phyloP scores from a whole-genome alignment of 768 basidiomycete species.

The Tulasnella sp. region DNA sequence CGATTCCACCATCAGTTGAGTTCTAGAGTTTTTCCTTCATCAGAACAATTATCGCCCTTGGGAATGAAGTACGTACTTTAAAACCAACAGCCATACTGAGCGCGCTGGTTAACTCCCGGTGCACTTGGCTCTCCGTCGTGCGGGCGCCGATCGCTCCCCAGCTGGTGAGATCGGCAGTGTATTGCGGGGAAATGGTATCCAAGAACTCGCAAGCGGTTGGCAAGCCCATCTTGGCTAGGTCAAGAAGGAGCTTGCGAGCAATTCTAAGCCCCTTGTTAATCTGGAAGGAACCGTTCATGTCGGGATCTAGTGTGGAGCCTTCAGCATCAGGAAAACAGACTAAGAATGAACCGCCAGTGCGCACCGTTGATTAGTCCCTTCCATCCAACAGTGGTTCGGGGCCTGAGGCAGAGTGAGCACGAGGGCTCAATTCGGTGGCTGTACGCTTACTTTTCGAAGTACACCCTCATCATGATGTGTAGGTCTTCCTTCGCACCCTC shows the following conservation, averaged over 20 bases:
- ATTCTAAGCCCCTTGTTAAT: conserved; percentile 93
- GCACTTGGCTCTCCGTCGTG: conserved; percentile 85
- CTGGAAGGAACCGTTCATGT: conserved; percentile 80
- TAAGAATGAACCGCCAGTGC: background rate
- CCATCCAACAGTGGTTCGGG: conserved; percentile 91
- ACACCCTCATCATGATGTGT: conserved; percentile 93
- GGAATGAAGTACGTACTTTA: conserved; percentile 34
- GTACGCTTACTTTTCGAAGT: conserved; percentile 69
- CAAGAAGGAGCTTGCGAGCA: conserved; percentile 76
- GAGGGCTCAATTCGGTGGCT: background rate
- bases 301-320: conserved; percentile 43
- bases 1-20: conserved; percentile 85
- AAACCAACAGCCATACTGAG: conserved; percentile 96
- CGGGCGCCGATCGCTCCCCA: conserved; percentile 97
- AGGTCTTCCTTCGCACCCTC: conserved; percentile 73
- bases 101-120: conserved; percentile 75
- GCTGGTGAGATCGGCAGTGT: conserved; percentile 83
- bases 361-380: conserved; percentile 90
- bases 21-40: conserved; percentile 32
- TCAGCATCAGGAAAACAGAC: background rate
- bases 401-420: conserved; percentile 32
- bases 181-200: conserved; percentile 68
- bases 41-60: background rate
- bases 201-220: conserved; percentile 97
- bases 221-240: conserved; percentile 80